Conservation (phyloP, 768 basidiomycete species). For the Boletus insuetus region DNA sequence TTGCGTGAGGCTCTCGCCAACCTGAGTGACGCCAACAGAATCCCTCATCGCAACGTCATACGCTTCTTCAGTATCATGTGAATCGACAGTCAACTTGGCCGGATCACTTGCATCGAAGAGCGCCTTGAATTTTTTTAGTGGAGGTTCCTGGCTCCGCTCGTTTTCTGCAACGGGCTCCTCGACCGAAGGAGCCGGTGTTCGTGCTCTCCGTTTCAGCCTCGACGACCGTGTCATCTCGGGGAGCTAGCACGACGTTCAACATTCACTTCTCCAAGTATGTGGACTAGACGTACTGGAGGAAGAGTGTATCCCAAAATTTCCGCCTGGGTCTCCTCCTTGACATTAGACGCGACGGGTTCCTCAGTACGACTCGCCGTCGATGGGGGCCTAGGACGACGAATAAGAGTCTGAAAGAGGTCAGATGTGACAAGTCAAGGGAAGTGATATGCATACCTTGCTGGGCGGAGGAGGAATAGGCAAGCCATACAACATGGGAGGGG, state of each 20-base stretch:
- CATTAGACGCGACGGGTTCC: background rate
- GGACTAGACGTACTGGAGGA: constrained; percentile 24
- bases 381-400: constrained; percentile 19
- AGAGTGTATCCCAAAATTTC: constrained; percentile 13
- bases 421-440: background rate
- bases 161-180: constrained; percentile 17
- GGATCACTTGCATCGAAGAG: constrained; percentile 68
- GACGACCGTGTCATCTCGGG: constrained; percentile 40
- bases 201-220: constrained; percentile 56
- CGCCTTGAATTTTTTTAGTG: constrained; percentile 67
- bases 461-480: constrained; percentile 24
- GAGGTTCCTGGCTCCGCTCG: constrained; percentile 41
- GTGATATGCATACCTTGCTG: constrained; percentile 14
- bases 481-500: constrained; percentile 19
- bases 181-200: constrained; percentile 26
- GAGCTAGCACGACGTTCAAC: constrained; percentile 28
- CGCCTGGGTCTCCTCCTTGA: constrained; percentile 10
- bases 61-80: constrained; percentile 10
- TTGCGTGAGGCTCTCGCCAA: constrained; percentile 27
- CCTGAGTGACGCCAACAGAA: constrained; percentile 13
- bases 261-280: background rate
- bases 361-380: constrained; percentile 13
- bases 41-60: constrained; percentile 9
- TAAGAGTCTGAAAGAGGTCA: constrained; percentile 19
- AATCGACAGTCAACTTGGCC: constrained; percentile 34